phyloP scores from a whole-genome alignment of 75 land plant genomes.

The Sequoiadendron giganteum region DNA sequence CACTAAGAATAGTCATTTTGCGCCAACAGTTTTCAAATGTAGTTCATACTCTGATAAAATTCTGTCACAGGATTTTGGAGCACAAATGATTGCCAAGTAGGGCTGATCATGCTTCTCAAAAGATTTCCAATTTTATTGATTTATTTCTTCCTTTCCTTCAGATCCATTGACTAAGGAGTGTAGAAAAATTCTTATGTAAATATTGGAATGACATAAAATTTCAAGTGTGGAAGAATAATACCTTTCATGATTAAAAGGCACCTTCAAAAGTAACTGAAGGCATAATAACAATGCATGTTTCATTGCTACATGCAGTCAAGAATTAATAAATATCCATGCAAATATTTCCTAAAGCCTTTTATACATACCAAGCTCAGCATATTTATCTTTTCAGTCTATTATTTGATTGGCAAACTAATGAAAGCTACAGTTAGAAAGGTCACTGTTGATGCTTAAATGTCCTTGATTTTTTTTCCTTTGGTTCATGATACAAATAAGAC shows the following conservation, averaged over 20 bases:
- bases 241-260: not conserved
- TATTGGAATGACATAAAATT: not conserved
- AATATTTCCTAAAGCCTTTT: not conserved
- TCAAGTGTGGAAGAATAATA: not conserved
- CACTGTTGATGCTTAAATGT: not conserved
- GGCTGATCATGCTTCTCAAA: not conserved
- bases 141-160: not conserved
- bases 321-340: not conserved
- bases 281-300: not conserved
- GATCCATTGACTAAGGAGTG: not conserved
- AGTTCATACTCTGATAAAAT: no score
- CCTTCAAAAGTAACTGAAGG: not conserved
- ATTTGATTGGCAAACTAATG: not conserved
- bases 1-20: not conserved
- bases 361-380: not conserved
- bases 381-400: not conserved
- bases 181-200: not conserved
- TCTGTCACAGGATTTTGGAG: not conserved
- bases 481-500: not conserved
- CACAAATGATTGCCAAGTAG: not conserved
- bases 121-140: not conserved
- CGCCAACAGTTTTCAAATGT: not conserved
- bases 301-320: not conserved
- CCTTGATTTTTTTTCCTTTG: not conserved
- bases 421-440: not conserved